Conservation (phyloP, 768 basidiomycete species). For the Collybia sp. region DNA sequence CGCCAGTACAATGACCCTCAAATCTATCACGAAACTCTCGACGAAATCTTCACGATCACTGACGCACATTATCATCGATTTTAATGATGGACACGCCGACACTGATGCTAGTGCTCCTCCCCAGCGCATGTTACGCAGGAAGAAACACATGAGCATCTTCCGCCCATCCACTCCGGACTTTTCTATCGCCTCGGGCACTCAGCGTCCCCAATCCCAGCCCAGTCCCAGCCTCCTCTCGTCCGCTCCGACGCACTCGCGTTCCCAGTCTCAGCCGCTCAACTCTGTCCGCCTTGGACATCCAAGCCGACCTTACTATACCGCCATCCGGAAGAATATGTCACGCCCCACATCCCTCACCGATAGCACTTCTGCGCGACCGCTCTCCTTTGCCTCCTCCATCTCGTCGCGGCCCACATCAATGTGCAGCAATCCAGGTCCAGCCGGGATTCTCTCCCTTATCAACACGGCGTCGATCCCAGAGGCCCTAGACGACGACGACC, state of each 20-base stretch:
- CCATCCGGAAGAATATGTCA: conserved; percentile 32
- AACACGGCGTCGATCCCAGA: not conserved
- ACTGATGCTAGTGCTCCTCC: conserved; percentile 2
- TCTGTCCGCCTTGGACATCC: conserved; percentile 44
- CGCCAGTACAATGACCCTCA: conserved; percentile 4
- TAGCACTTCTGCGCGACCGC: conserved; percentile 6
- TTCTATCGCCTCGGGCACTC: not conserved
- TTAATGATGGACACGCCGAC: conserved; percentile 7
- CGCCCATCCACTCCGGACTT: conserved; percentile 18
- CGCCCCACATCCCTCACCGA: conserved; percentile 5
- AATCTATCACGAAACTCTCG: conserved; percentile 9
- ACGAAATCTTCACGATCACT: conserved; percentile 13
- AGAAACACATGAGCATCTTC: conserved; percentile 27
- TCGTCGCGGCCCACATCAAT: not conserved
- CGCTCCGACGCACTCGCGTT: conserved; percentile 4
- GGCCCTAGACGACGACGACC: conserved; percentile 26
- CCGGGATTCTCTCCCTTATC: not conserved
- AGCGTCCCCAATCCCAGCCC: conserved; percentile 1
- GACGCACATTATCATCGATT: conserved; percentile 11
- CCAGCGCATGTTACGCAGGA: conserved; percentile 32
- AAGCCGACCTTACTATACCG: conserved; percentile 49
- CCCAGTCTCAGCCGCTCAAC: conserved; percentile 19
- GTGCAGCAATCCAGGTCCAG: not conserved
- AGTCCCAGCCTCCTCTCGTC: not conserved
- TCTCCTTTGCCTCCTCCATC: not conserved